Evolutionary conservation across 2,329 filamentous ascomycete genomes (phyloP), one percentile per base, ranked within the genome.

Genomic region (Aureobasidium sp.): DNA sequence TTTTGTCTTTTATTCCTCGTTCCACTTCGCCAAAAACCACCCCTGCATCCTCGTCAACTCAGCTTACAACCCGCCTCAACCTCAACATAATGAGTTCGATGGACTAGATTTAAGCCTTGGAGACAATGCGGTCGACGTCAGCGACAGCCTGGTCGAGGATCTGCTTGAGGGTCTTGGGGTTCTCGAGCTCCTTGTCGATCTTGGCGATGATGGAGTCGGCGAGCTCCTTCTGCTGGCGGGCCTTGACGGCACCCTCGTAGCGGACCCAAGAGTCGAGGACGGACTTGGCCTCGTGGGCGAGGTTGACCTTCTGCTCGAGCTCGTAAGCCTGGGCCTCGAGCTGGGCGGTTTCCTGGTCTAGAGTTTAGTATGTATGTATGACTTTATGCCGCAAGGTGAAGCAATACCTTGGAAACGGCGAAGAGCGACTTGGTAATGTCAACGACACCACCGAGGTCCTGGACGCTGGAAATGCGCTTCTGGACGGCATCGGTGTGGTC

Each of bases 211-310:
- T 83, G 77, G 81, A 86, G 75, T 96, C 87, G 67, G 94, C 91
- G 68, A 99, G 86, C 84, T 99, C 94, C 79, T 84, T 88, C 85
- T 99, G 94, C 84, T 99, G 91, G 77, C 94, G 89, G 83, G 93
- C 89, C 89, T 97, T 99, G 75, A 99, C 92, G 84, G 97, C 94
- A 72, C 89, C 82, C 83, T 99, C 94, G 79, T 99, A 99, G 76
- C 94, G 89, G 68, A 97, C 92, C 95, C 94, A 99, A 63, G 91
- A 97, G 78, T 99, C 94, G 68, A 99, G 87, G 64, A 97, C 94
- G 65, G 84, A 74, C 88, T 97, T 99, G 74, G 93, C 93, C 84
- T 99, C 94, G 67, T 86, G 82, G 64, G 91, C 91, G 68, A 99
- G 83, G 70, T 91, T 89, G 65, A 93, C 97, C 82, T 87, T 88